Base-by-base conservation (phyloP, 2,329 filamentous ascomycete species). In the Colletotrichum melonis region DNA sequence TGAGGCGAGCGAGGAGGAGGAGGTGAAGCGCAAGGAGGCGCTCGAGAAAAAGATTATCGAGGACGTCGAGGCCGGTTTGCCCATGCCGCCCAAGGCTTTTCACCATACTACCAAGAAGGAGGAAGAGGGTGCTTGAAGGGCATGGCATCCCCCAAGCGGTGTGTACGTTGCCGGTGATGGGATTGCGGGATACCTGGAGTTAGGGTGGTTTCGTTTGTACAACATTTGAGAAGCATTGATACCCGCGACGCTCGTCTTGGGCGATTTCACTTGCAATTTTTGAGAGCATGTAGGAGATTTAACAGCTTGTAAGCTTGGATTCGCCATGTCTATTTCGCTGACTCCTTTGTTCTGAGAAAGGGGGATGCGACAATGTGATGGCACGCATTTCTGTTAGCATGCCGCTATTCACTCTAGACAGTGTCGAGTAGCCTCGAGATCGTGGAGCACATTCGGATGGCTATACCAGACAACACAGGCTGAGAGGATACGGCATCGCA, bases 51-150 rank as follows among this genome's bases (percentile, higher is more conserved):
- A 80, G 79, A 82, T 86, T 19, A 77, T 80, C 73, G 82, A 84
- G 75, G 85, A 84, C 52, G 88, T 90, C 19, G 87, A 88, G 64
- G 82, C 80, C 26, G 86, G 84, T 3, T 77, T 90, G 76, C 81
- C 82, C 70, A 81, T 84, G 77, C 88, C 88, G 26, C 81, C 82
- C n/a, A 84, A 80, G 79, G 85, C 83, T 2, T 87, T 88, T 74
- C 49, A 74, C 22, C 62, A 79, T 14, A 69, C 76, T 59, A 75
- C 77, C 35, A 79, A 78, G 26, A 74, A 78, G 49, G 78, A 80
- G 24, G 73, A 75, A 58, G 65, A 73, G 46, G 65, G 24, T 19
- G 69, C 63, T 38, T 72, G 72, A 71, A 4, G 16, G 2, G 19
- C 1, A 5, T 9, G 8, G 9, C 19, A 5, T 1, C 19, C 19